Conservation (phyloP, 306 rosid species). For the Vigna angularis region DNA sequence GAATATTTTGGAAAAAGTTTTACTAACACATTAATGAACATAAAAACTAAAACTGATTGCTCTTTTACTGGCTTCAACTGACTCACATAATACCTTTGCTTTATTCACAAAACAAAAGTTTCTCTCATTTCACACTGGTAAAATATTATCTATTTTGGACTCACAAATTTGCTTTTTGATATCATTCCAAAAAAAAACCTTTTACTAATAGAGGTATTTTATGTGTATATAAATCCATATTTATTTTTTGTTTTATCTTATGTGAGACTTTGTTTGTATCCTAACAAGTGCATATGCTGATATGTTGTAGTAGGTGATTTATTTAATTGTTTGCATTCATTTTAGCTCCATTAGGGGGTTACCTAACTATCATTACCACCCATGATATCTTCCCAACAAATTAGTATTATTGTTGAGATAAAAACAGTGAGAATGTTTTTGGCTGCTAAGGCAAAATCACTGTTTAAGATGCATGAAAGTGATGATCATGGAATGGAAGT, state of each 20-base stretch:
- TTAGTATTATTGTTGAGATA: neutral
- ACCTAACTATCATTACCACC: neutral
- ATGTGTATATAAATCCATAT: no score
- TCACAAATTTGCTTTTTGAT: no score
- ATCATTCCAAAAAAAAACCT: no score
- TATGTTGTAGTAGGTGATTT: no score
- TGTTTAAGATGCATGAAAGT: neutral
- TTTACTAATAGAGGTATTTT: no score
- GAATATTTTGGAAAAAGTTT: neutral
- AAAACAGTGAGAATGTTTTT: slow-evolving; percentile 7
- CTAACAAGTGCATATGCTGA: no score
- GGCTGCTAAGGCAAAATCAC: neutral
- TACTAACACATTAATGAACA: neutral
- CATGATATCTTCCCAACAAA: neutral
- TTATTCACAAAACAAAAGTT: neutral
- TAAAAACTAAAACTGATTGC: neutral
- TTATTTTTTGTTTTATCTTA: no score
- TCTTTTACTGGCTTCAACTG: slow-evolving; percentile 16
- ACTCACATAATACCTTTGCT: neutral
- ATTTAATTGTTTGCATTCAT: no score
- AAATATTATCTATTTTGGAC: no score
- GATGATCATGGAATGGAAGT: slow-evolving; percentile 29
- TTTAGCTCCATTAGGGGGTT: no score
- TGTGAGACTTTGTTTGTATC: no score
- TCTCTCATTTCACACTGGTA: neutral